Evolutionary conservation across 352 stramenopile species (phyloP), one percentile per base, ranked within the genome.

Genomic region (Pythium utonaiense): DNA sequence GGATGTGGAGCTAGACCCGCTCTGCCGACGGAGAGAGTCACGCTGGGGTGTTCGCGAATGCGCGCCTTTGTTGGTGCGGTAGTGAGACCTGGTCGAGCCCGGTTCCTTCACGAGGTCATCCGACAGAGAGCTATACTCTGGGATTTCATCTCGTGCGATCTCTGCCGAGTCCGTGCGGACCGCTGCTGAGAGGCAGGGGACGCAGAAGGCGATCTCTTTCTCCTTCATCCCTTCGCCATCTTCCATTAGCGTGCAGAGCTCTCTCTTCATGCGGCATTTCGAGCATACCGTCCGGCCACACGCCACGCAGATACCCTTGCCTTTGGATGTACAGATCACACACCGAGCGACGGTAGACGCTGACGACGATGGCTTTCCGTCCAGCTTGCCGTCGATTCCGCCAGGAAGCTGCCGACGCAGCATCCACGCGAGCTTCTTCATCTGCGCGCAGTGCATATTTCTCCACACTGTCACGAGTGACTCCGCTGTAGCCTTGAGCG

Each of bases 381-480:
- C 22, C 14, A 17, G 19, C 41, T 64, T 40, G 13, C 14, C 55
- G 24, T 34, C n/a, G 6, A 22, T 5, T 19, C 19, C 6, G 16
- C 16, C 12, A 12, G 53, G 47, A n/a, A 53, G 14, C 24, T 62
- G 40, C 12, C 50, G 44, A 6, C 47, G 12, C 28, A 69, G 21
- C 10, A 64, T 38, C 62, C 62, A 70, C 30, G 51, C 17, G 33
- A 70, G 56, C 57, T 70, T 70, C 34, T 70, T 70, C 62, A 70
- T 70, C 40, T 62, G 62, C 19, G 51, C 49, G 22, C 55, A 64
- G 62, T 70, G 55, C 38, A 70, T 48, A 24, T 66, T 28, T 10
- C 54, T 38, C 64, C 64, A 70, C 34, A 70, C 48, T 12, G 30
- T 44, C 3, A 70, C 34, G 14, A 66, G 51, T n/a, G 64, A 50